Evolutionary conservation across 163 green algal genomes (phyloP).

Genomic region (Scenedesmus sp.): DNA sequence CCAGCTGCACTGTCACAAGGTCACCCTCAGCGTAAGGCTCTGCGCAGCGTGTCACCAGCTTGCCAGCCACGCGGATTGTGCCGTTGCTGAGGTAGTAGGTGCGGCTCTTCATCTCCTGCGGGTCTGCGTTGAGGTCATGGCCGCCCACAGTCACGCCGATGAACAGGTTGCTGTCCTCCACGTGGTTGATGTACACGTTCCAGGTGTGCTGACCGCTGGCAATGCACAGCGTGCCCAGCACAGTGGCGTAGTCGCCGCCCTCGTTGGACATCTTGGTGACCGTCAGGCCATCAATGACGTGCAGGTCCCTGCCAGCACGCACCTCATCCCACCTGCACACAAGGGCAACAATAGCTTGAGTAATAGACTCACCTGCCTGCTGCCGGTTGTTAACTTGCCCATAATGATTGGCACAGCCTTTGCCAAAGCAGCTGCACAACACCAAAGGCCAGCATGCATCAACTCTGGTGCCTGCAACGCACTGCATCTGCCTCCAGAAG

Average conservation of each 20-base stretch:
- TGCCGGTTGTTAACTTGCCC: not conserved
- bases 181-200: slow-evolving; percentile 82
- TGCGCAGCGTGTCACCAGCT: slow-evolving; percentile 78
- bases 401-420: not conserved
- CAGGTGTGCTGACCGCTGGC: slow-evolving; percentile 73
- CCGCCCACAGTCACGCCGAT: slow-evolving; percentile 74
- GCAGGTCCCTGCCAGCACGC: slow-evolving; percentile 71
- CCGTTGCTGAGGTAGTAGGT: slow-evolving; percentile 81
- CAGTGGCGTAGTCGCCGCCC: slow-evolving; percentile 73
- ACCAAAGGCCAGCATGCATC: too few relatives aligned
- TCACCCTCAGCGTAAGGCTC: slow-evolving; percentile 79
- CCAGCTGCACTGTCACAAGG: slow-evolving; percentile 74
- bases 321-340: slow-evolving; percentile 73
- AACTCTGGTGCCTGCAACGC: not conserved
- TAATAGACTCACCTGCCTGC: slow-evolving; percentile 25
- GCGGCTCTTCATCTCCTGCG: slow-evolving; percentile 80
- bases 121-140: slow-evolving; percentile 78
- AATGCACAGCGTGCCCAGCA: slow-evolving; percentile 75
- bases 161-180: slow-evolving; percentile 80
- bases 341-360: not conserved
- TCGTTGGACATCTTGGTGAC: slow-evolving; percentile 75
- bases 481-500: too few relatives aligned
- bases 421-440: not conserved
- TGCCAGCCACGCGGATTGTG: slow-evolving; percentile 74
- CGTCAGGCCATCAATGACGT: slow-evolving; percentile 74